Conservation (phyloP, 257 asterid genomes). For the Solanum etuberosum region DNA sequence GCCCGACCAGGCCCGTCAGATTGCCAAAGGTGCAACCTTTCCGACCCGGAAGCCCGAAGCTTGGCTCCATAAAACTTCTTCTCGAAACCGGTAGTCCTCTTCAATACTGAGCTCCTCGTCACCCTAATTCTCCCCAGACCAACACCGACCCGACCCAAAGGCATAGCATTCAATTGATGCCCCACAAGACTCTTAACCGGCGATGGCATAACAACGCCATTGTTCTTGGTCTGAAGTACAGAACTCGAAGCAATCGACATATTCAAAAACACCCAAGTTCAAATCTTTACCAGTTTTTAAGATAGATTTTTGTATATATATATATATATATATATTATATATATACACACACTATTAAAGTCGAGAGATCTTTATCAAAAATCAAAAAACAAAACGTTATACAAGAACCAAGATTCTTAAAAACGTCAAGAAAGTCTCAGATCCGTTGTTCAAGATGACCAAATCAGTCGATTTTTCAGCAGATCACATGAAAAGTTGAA, state of each 20-base stretch:
- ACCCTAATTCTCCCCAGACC: conserved; percentile 6
- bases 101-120: conserved; percentile 9
- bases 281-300: neutral
- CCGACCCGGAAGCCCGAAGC: conserved; percentile 34
- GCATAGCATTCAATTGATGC: conserved; percentile 70
- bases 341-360: neutral
- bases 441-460: neutral
- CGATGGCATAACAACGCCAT: conserved; percentile 14
- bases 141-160: conserved; percentile 34
- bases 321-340: neutral
- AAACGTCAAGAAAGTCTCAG: neutral
- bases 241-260: conserved; percentile 63
- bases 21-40: conserved; percentile 47
- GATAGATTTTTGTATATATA: neutral
- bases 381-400: neutral
- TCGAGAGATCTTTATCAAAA: neutral
- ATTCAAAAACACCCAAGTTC: neutral
- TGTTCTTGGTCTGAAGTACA: conserved; percentile 13
- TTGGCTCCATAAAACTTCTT: conserved; percentile 37
- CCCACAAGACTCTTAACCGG: conserved; percentile 36
- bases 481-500: neutral
- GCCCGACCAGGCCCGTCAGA: conserved; percentile 41
- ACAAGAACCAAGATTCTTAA: neutral
- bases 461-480: neutral
- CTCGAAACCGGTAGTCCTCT: conserved; percentile 17